Percentiles rank a stretch among this genome's conserved stretches.
phyloP scores from a whole-genome alignment of 2,329 filamentous ascomycete species.

The Fusarium denticulatum region DNA sequence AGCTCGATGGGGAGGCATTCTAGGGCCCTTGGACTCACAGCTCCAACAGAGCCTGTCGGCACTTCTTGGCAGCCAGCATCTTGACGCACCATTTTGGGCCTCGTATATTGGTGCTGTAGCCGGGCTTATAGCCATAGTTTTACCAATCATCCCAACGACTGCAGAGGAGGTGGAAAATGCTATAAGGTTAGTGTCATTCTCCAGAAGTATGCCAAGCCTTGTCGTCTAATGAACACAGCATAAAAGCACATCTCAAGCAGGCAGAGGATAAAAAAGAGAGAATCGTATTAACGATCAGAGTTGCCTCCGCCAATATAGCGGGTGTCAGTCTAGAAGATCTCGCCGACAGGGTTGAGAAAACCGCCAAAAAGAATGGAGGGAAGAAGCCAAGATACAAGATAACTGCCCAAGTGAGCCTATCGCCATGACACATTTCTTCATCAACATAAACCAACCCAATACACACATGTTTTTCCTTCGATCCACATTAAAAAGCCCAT shows the following conservation, averaged over 20 bases:
- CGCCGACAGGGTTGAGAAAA: slow-evolving; percentile 46
- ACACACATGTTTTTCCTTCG: slow-evolving; percentile 13
- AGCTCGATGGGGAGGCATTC: slow-evolving; percentile 76
- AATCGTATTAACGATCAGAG: slow-evolving; percentile 50
- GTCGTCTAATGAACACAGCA: slow-evolving; percentile 43
- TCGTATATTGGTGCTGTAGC: slow-evolving; percentile 63
- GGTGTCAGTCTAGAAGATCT: slow-evolving; percentile 50
- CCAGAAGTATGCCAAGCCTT: neutral
- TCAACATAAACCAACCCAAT: slow-evolving; percentile 24
- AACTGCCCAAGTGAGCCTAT: slow-evolving; percentile 43
- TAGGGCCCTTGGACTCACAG: slow-evolving; percentile 59
- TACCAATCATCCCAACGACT: slow-evolving; percentile 54
- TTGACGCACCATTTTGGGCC: slow-evolving; percentile 61
- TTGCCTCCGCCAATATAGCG: slow-evolving; percentile 44
- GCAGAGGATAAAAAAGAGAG: slow-evolving; percentile 50
- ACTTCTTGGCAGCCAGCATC: slow-evolving; percentile 52
- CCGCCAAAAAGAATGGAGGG: slow-evolving; percentile 47
- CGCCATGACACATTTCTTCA: slow-evolving; percentile 35
- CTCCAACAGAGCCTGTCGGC: slow-evolving; percentile 55
- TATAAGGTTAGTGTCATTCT: slow-evolving; percentile 52
- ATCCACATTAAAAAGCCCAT: slow-evolving; percentile 11
- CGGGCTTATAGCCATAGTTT: slow-evolving; percentile 53
- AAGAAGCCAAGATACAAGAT: slow-evolving; percentile 49
- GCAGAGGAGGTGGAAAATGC: slow-evolving; percentile 47
- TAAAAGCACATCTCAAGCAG: slow-evolving; percentile 41